Evolutionary conservation across 225 moss, liverwort and hornwort species (phyloP).

Genomic region (Lunularia cruciata): DNA sequence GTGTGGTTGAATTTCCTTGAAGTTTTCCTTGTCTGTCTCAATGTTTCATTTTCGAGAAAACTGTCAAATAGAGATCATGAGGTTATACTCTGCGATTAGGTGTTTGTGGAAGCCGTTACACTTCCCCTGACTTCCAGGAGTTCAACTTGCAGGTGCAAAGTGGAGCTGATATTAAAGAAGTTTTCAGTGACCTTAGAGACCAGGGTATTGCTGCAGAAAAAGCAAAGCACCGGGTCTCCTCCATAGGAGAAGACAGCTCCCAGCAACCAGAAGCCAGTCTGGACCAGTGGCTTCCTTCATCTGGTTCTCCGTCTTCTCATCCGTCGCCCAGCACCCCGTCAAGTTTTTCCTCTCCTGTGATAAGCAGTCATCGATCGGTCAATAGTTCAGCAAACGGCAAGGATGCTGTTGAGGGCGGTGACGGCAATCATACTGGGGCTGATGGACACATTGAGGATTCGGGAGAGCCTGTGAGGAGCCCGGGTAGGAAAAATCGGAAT

Average conservation of each 20-base stretch:
- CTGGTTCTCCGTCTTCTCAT: constrained; percentile 40
- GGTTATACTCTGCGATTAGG: too few species aligned
- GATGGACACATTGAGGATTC: constrained; percentile 17
- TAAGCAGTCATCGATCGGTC: constrained; percentile 42
- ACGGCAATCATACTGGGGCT: constrained; percentile 3
- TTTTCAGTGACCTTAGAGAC: constrained; percentile 50
- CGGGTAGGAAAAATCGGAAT: constrained; percentile 11
- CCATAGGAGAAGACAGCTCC: constrained; percentile 30
- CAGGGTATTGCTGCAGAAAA: constrained; percentile 56
- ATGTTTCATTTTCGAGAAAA: too few species aligned
- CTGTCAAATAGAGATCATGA: too few species aligned
- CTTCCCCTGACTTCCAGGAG: not conserved
- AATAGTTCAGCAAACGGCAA: constrained; percentile 29
- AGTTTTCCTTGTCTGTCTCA: not conserved
- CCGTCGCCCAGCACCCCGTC: constrained; percentile 45
- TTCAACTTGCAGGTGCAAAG: constrained; percentile 42
- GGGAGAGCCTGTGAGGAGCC: constrained; percentile 13
- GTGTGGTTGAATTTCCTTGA: constrained; percentile 20
- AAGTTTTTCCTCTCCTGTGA: constrained; percentile 37
- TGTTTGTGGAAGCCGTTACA: too few species aligned
- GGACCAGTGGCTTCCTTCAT: constrained; percentile 49
- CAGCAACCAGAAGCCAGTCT: constrained; percentile 56
- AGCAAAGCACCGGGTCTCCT: constrained; percentile 38
- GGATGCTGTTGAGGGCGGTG: constrained; percentile 8
- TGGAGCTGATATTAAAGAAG: constrained; percentile 48